Evolutionary conservation across 768 basidiomycete genomes (phyloP).

Genomic region (Lactarius hengduanensis): DNA sequence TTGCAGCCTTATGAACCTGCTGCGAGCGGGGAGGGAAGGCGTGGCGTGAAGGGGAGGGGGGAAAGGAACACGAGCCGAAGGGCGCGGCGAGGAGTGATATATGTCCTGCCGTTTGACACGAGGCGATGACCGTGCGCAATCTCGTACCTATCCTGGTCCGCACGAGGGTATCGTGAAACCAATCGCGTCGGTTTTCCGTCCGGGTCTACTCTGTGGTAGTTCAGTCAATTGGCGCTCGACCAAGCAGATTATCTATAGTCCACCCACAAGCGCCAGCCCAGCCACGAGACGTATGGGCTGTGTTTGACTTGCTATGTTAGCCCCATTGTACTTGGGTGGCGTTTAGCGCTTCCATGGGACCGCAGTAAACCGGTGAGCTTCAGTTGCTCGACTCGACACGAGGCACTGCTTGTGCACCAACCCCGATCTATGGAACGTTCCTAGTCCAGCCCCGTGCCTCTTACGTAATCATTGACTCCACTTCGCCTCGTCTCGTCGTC

Average conservation of each 20-base stretch:
- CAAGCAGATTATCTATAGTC: constrained; percentile 22
- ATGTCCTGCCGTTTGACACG: constrained; percentile 28
- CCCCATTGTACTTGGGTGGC: not conserved
- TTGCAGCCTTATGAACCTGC: constrained; percentile 29
- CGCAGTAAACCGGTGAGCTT: not conserved
- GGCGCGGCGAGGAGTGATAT: constrained; percentile 16
- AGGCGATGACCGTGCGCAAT: constrained; percentile 28
- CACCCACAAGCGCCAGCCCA: constrained; percentile 2
- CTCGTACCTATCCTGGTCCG: constrained; percentile 23
- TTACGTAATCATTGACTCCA: not conserved
- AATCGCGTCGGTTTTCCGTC: constrained; percentile 19
- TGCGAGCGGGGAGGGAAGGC: constrained; percentile 14
- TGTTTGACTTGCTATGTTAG: constrained; percentile 7
- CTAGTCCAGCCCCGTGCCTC: not conserved
- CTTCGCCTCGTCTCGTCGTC: not conserved
- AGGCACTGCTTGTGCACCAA: constrained; percentile 4
- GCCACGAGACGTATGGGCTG: constrained; percentile 6
- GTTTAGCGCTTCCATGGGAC: not conserved
- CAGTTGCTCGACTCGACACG: constrained; percentile 5
- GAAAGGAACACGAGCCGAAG: constrained; percentile 6
- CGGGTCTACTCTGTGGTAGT: constrained; percentile 5
- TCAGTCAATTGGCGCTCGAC: constrained; percentile 24
- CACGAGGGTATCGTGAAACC: constrained; percentile 8
- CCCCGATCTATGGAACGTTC: constrained; percentile 21
- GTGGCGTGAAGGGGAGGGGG: constrained; percentile 15